A percentile compares a stretch with the other conserved stretches of the same genome.
Evolutionary conservation across 352 stramenopile species (phyloP).

Genomic region (Globisporangium nagaii): DNA sequence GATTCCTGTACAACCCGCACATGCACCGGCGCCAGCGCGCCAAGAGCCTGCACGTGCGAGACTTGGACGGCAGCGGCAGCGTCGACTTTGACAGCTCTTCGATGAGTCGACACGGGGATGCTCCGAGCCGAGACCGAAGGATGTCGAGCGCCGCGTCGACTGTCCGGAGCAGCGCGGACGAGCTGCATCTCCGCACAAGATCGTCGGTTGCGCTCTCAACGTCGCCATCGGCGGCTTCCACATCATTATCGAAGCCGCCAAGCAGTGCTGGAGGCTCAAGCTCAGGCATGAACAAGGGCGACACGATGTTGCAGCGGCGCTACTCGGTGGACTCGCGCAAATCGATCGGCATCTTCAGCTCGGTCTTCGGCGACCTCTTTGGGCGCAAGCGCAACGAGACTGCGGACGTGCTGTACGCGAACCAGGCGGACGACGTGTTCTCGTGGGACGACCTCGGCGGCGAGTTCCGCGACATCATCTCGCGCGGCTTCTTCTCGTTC

Average conservation of each 20-base stretch:
- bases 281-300: neutral
- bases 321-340: conserved; percentile 54
- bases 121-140: conserved; percentile 1
- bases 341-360: conserved; percentile 43
- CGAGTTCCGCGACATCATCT: conserved; percentile 53
- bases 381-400: conserved; percentile 51
- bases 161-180: neutral
- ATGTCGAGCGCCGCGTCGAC: conserved; percentile 6
- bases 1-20: conserved; percentile 62
- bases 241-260: neutral
- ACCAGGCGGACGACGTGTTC: conserved; percentile 43
- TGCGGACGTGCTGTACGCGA: conserved; percentile 29
- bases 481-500: conserved; percentile 60
- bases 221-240: neutral
- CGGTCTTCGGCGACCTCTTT: conserved; percentile 71
- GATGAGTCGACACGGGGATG: neutral
- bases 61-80: conserved; percentile 10
- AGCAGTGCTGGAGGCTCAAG: conserved; percentile 1
- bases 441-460: conserved; percentile 70
- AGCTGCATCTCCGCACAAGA: neutral
- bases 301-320: conserved; percentile 20
- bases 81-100: conserved; percentile 14
- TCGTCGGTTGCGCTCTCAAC: conserved; percentile 1
- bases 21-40: conserved; percentile 23
- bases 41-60: conserved; percentile 11